phyloP scores from a whole-genome alignment of 495 filamentous ascomycete species.

The Peziza echinospora region DNA sequence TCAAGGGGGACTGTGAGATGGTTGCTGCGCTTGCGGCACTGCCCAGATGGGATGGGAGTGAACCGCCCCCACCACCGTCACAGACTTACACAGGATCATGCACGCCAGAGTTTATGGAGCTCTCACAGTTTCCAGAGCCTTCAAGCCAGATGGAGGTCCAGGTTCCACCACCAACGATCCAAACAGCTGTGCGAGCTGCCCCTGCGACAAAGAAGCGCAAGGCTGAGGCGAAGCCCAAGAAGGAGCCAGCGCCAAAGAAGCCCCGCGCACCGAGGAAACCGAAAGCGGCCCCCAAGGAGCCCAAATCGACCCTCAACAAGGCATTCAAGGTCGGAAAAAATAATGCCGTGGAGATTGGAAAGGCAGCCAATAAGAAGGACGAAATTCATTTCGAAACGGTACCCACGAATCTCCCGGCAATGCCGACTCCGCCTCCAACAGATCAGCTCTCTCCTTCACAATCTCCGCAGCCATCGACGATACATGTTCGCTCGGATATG shows the following conservation, averaged over 20 bases:
- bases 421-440: neutral
- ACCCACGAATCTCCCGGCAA: neutral
- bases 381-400: too few relatives aligned
- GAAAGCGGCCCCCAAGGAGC: neutral
- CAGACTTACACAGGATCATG: neutral
- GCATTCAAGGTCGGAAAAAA: neutral
- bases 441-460: neutral
- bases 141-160: neutral
- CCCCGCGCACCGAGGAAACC: neutral
- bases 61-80: too few relatives aligned
- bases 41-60: slow-evolving; percentile 45
- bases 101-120: neutral
- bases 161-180: neutral
- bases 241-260: neutral
- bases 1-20: slow-evolving; percentile 70
- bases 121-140: neutral
- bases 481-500: too few relatives aligned
- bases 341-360: neutral
- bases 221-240: neutral
- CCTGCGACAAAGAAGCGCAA: neutral
- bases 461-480: neutral
- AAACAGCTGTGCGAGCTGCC: neutral
- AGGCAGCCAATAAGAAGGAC: neutral
- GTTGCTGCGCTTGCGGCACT: slow-evolving; percentile 55
- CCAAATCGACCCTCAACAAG: neutral